Base-by-base conservation (phyloP, 176 grass and related monocot genomes). In the sorghum (Sorghum bicolor) region DNA sequence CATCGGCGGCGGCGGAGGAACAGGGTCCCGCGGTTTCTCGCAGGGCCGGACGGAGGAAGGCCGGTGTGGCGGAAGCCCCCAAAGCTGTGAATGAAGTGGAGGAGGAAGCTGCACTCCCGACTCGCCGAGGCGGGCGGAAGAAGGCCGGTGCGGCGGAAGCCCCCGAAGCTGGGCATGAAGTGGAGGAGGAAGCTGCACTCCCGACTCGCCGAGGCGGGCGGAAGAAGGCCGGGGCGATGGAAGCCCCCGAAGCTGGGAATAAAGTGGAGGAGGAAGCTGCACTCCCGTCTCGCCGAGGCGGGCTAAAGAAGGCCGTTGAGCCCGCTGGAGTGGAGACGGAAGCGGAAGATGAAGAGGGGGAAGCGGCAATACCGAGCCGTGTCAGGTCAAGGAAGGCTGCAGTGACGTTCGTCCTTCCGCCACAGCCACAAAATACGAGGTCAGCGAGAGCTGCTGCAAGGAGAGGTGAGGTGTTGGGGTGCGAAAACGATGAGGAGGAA, bases 111-210 rank as follows among this genome's bases (percentile, higher is more conserved):
- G 33, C 39, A 74, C 67, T 64, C 5, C 69, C 57, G 19, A 34
- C 69, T 7, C 76, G 76, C 30, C 61, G 70, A 17, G 77, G 82
- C 47, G 32, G 62, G 44, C 22, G 38, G 76, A 89, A 80, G 87
- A 85, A 75, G 47, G 67, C n/a, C 5, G 15, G 17, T 22, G 6
- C 52, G 20, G 53, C 14, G 40, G 75, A 80, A 10, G 58, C 48
- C 39, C 36, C 61, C 15, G 41, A 66, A 36, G 30, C n/a, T 5
- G 70, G 52, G 58, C 19, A 60, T 44, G 88, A 64, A 37, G 87
- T 25, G 77, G 24, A 70, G 31, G 72, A 85, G 79, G 82, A 74
- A 33, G 64, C 12, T 10, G 48, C 53, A 22, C 45, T 75, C 33
- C 40, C 55, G 47, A 44, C 50, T 33, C 71, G 62, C 62, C 81